Evolutionary conservation across 306 rosid species (phyloP), one percentile per base, ranked within the genome.

Genomic region (Albizia julibrissin): DNA sequence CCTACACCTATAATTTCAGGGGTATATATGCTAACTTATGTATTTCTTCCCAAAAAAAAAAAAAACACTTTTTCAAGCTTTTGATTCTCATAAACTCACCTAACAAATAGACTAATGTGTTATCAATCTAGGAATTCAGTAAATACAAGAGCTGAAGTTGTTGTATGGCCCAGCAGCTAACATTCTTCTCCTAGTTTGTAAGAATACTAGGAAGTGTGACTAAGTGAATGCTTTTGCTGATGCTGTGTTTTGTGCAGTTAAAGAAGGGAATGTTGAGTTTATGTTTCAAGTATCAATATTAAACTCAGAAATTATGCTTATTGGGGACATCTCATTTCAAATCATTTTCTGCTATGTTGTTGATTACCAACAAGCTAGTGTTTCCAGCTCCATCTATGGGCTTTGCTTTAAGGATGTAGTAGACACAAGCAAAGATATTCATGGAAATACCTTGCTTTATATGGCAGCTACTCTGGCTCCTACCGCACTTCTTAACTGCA

Each of bases 371-470:
- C 82, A 68, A 39, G 75, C 83, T 42, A 9, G 66, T 12, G 13
- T 76, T 22, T 76, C 75, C 21, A 62, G n/a, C 39, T 78, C 70
- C 8, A 39, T 80, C 3, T 27, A 75, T 22, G 81, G 79, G 18
- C 49, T 26, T 5, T 0, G 19, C 52, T 15, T 2, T 3, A 80
- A 65, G 52, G 31, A 71, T 4, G 70, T 43, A 11, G 0, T 11
- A 15, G 7, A 69, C 0, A 14, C 13, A 18, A 0, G 0, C 3
- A 0, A 0, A n/a, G 75, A 80, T 72, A 0, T 0, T 0, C 0
- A 31, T 19, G 22, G 9, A 1, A 75, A 75, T 15, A 3, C 0
- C 15, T 50, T 80, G 29, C 81, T 80, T 8, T 81, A 69, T 70
- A 6, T 61, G 67, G 74, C 78, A 0, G 84, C 68, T 6, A 21